Base-by-base conservation (phyloP, 352 stramenopile genomes). In the Phytophthora multivora region DNA sequence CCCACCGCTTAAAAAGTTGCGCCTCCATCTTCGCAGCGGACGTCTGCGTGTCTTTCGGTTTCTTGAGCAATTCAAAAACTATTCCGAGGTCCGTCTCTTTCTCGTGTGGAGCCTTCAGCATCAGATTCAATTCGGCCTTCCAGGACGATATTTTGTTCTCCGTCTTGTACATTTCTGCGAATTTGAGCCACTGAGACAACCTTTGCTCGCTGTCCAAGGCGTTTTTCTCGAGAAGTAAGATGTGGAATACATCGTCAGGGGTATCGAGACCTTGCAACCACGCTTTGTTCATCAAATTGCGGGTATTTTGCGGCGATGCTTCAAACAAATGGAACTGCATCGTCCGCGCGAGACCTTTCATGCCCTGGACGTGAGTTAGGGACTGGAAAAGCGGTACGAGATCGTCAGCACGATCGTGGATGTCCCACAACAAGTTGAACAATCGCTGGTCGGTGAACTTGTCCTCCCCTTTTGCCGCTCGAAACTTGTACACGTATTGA, bases 401-500 rank as follows among this genome's bases (percentile, higher is more conserved):
- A 11, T 39, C 45, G 18, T 39, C n/a, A 1, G 21, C 6, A 4
- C 10, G 8, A 3, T 50, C 0, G 2, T 9, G 2, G 12, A 10
- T 26, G 0, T 21, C 0, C 23, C 42, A 15, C 8, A 51, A 10
- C 31, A 61, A 23, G 23, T 35, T 35, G 13, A 45, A 39, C 16
- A 52, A 30, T 8, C 16, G n/a, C 1, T 41, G 16, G 16, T 28
- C 30, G 28, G 46, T 13, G 46, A 52, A 52, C 16, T 41, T 13
- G 4, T 41, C 18, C 11, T 13, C 19, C 8, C 30, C 30, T 4
- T 52, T 52, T 4, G 45, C 15, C 9, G 16, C 16, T 31, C 31
- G 38, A n/a, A 41, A 52, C 30, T 41, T 52, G 30, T 41, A 41
- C 28, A 41, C 30, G 28, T 52, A 52, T 19, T 41, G 46, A 41